Base-by-base conservation (phyloP, 176 grass and related monocot species). In the Lolium perenne region DNA sequence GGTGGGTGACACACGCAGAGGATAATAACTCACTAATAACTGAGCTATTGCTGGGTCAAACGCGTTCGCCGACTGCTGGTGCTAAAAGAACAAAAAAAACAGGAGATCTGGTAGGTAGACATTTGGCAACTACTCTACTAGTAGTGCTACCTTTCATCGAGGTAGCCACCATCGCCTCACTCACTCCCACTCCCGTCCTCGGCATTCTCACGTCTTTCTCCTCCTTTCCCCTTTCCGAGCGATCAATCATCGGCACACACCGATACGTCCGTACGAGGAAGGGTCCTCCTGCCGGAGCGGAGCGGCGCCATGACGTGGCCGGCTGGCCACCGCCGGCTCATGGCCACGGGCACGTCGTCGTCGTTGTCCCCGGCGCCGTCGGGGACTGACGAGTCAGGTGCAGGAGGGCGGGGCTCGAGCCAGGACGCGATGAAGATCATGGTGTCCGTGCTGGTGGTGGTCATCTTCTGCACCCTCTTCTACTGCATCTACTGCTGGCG, bases 401-500 rank as follows among this genome's bases (percentile, higher is more conserved):
- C 55, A 4, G 83, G 53, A 3, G 83, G 78, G 40, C 69, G 74
- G 54, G 63, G 66, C 0, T 95, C 95, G 18, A 86, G 77, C 64
- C 66, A 85, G 5, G 59, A 86, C 16, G 86, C 62, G 25, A 94
- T 93, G 92, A 32, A 57, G 50, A 93, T 94, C 16, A 93, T 95
- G 90, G 86, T 94, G 78, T 88, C 92, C 16, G 71, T 97, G 41
- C 88, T 97, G 41, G 92, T 90, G 35, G 79, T 91, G 7, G 89
- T 97, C 82, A 86, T 95, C 67, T 11, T 87, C 55, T 89, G 91
- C 92, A 91, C 88, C 45, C 56, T 81, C 32, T 59, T 94, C 84
- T 97, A 97, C 85, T 97, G 92, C 82, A 38, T 97, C 69, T 97
- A 97, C 86, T 97, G 95, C 85, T 97, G 95, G 95, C 85, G 95